Evolutionary conservation across 768 basidiomycete species (phyloP).

Genomic region (Termitomyces heimii): DNA sequence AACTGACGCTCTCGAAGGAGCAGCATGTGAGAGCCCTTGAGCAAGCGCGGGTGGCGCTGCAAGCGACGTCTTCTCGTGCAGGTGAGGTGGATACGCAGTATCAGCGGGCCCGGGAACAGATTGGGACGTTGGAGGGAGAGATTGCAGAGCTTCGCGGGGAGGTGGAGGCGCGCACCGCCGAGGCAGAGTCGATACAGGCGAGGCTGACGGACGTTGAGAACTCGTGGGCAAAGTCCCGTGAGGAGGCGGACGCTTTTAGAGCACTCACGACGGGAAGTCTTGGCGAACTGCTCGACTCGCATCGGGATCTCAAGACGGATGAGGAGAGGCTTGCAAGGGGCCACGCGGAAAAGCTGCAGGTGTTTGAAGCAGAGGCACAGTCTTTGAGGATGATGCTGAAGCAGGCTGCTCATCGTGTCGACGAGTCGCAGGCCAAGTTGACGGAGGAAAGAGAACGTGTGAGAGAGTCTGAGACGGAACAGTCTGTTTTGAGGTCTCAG

Average conservation of each 20-base stretch:
- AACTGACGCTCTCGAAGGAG: slow-evolving; percentile 64
- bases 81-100: slow-evolving; percentile 76
- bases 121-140: slow-evolving; percentile 68
- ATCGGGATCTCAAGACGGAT: slow-evolving; percentile 78
- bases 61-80: slow-evolving; percentile 69
- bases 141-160: slow-evolving; percentile 77
- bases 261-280: slow-evolving; percentile 82
- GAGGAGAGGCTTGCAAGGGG: slow-evolving; percentile 73
- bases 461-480: slow-evolving; percentile 60
- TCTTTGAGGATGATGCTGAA: slow-evolving; percentile 77
- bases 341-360: slow-evolving; percentile 77
- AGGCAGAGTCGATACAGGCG: slow-evolving; percentile 63
- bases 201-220: slow-evolving; percentile 80
- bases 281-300: slow-evolving; percentile 83
- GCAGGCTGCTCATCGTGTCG: slow-evolving; percentile 66
- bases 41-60: slow-evolving; percentile 74
- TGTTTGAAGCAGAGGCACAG: slow-evolving; percentile 70
- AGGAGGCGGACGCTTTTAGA: slow-evolving; percentile 88
- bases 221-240: slow-evolving; percentile 85
- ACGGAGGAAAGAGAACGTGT: slow-evolving; percentile 60
- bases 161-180: slow-evolving; percentile 66
- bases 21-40: slow-evolving; percentile 87
- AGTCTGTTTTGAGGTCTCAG: slow-evolving; percentile 63
- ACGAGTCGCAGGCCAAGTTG: slow-evolving; percentile 62
- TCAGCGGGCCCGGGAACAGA: slow-evolving; percentile 62